Conservation (phyloP, 1,284 basidiomycete genomes). For the Wallemia hederae region DNA sequence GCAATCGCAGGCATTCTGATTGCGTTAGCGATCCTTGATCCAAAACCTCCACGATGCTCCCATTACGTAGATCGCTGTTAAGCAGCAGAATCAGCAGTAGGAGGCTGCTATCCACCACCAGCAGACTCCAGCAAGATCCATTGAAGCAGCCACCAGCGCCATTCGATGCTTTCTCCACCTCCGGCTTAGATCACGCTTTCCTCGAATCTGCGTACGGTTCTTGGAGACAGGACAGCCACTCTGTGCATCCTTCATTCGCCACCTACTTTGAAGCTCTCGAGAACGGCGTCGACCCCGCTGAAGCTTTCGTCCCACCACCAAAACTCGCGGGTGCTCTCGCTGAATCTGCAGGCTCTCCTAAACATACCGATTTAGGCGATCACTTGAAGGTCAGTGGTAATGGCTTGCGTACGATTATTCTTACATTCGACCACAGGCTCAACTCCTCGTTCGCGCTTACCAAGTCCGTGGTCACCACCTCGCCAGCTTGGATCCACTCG, state of each 20-base stretch:
- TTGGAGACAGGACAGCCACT: conserved; percentile 32
- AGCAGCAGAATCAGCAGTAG: not conserved
- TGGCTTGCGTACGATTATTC: not conserved
- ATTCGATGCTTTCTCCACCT: not conserved
- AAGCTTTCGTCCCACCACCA: conserved; percentile 66
- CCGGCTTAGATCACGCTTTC: not conserved
- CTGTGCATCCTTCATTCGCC: conserved; percentile 84
- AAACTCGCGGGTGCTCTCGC: conserved; percentile 26
- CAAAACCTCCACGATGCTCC: not conserved
- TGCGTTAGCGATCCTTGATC: not conserved
- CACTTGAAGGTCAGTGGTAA: conserved; percentile 47
- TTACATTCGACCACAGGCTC: conserved; percentile 29
- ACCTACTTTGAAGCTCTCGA: conserved; percentile 84
- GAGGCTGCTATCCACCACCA: not conserved
- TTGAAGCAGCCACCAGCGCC: not conserved
- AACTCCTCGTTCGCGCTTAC: conserved; percentile 87
- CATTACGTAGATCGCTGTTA: not conserved
- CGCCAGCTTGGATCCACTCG: conserved; percentile 81
- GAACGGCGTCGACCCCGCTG: conserved; percentile 48
- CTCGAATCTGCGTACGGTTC: conserved; percentile 9
- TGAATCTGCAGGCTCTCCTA: conserved; percentile 51
- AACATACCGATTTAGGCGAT: conserved; percentile 53
- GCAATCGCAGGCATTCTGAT: no score
- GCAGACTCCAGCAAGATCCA: not conserved
- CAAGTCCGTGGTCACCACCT: conserved; percentile 96